Conservation (phyloP, 2,329 filamentous ascomycete species). For the Stachybotrys echinatus region DNA sequence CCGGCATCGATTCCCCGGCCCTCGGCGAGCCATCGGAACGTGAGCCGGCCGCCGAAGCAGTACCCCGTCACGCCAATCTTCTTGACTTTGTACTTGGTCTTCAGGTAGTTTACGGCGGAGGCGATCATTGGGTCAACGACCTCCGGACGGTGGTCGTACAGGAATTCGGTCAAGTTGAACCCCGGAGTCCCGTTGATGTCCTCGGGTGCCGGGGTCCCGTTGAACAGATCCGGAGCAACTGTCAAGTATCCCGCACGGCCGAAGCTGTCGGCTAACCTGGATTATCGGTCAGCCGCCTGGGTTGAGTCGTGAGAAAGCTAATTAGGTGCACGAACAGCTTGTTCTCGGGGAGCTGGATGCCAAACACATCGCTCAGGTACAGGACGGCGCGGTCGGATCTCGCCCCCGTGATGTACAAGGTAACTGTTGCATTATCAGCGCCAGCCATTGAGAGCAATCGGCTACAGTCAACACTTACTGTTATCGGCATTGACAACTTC, state of each 20-base stretch:
- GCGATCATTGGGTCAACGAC: constrained; percentile 14
- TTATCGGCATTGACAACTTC: constrained; percentile 4
- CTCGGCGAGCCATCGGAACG: constrained; percentile 44
- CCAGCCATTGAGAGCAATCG: neutral
- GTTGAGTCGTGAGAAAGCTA: neutral
- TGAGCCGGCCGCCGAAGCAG: constrained; percentile 55
- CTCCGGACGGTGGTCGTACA: constrained; percentile 11
- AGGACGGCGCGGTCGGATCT: constrained; percentile 8
- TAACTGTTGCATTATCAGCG: constrained; percentile 1
- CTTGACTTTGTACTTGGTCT: constrained; percentile 31
- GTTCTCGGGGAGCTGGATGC: constrained; percentile 13
- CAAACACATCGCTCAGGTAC: constrained; percentile 19
- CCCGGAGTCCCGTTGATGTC: constrained; percentile 10
- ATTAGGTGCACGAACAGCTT: constrained; percentile 5
- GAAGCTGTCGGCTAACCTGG: constrained; percentile 17
- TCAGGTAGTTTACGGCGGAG: constrained; percentile 8
- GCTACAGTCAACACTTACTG: neutral
- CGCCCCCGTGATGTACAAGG: constrained; percentile 6
- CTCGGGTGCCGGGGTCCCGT: constrained; percentile 13
- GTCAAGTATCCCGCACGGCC: constrained; percentile 19
- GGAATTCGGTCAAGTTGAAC: constrained; percentile 15
- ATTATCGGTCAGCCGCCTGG: neutral
- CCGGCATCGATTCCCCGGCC: constrained; percentile 48
- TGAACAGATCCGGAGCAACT: constrained; percentile 18
- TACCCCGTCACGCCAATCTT: constrained; percentile 51